phyloP scores from a whole-genome alignment of 148 eudicot species.

The Spergularia bocconei region DNA sequence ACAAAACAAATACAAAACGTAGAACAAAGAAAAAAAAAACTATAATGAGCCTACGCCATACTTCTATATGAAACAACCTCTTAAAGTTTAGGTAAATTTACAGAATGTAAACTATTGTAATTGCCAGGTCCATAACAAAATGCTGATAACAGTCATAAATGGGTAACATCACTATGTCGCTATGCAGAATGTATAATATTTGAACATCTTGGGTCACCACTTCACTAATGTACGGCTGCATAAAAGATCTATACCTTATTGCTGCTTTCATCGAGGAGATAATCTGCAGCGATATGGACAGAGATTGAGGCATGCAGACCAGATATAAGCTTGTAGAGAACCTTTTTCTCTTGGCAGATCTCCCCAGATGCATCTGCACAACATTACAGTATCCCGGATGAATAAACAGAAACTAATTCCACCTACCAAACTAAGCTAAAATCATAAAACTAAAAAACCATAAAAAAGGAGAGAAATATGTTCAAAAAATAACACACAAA shows the following conservation, averaged over 20 bases:
- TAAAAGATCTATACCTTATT: slow-evolving; percentile 45
- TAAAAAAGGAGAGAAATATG: not conserved
- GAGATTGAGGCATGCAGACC: slow-evolving; percentile 96
- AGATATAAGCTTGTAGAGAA: slow-evolving; percentile 84
- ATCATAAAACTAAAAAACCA: not conserved
- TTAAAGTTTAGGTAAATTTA: too few species aligned
- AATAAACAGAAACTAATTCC: slow-evolving; percentile 3
- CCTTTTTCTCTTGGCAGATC: slow-evolving; percentile 83
- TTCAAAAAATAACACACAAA: not conserved
- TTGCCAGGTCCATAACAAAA: too few species aligned
- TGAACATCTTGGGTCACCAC: not conserved
- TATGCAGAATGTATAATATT: too few species aligned
- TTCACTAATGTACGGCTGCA: not conserved
- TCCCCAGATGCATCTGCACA: slow-evolving; percentile 77
- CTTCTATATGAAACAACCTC: too few species aligned
- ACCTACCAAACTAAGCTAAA: not conserved
- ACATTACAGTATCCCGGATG: not conserved
- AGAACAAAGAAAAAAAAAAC: too few species aligned
- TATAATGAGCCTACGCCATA: too few species aligned
- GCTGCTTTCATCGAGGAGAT: slow-evolving; percentile 78
- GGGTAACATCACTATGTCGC: too few species aligned
- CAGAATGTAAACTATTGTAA: too few species aligned
- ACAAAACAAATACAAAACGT: too few species aligned
- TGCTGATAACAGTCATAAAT: too few species aligned
- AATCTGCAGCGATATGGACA: slow-evolving; percentile 80